Conservation (phyloP, 2,329 filamentous ascomycete genomes). For the Calonectria pseudoreteaudii region DNA sequence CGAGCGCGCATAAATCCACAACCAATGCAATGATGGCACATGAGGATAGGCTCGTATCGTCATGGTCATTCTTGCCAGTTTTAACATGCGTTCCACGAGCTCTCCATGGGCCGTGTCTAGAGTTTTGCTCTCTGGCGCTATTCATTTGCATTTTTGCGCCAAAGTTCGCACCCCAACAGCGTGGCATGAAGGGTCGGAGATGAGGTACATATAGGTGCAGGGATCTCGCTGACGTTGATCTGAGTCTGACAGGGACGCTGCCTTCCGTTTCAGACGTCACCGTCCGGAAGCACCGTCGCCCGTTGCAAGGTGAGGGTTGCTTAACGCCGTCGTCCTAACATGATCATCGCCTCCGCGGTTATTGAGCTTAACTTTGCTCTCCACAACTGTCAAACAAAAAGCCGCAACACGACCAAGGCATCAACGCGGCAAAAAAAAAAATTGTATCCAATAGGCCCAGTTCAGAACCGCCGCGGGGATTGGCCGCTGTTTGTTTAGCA, state of each 20-base stretch:
- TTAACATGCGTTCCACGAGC: not conserved
- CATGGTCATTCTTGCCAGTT: not conserved
- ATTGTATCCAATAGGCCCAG: not conserved
- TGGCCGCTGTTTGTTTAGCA: not conserved
- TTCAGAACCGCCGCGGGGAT: not conserved
- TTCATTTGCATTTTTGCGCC: constrained; percentile 11
- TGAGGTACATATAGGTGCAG: constrained; percentile 41
- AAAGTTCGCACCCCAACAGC: constrained; percentile 17
- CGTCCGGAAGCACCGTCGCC: constrained; percentile 37
- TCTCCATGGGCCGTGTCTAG: not conserved
- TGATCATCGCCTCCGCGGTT: not conserved
- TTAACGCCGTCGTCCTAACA: not conserved
- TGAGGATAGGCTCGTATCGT: not conserved
- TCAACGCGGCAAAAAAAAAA: not conserved
- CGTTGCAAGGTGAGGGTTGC: constrained; percentile 13
- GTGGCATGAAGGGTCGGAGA: constrained; percentile 42
- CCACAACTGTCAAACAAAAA: not conserved
- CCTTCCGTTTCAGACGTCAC: constrained; percentile 44
- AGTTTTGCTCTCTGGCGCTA: constrained; percentile 10
- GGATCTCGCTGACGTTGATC: constrained; percentile 44
- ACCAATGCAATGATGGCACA: not conserved
- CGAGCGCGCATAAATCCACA: not conserved
- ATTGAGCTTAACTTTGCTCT: not conserved
- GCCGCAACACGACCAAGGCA: not conserved
- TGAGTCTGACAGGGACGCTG: constrained; percentile 41